These are phyloP conservation scores for Jamesozyma hellenica DNA, from an alignment of 805 yeast species.

Conservation along the genomic window DNA sequence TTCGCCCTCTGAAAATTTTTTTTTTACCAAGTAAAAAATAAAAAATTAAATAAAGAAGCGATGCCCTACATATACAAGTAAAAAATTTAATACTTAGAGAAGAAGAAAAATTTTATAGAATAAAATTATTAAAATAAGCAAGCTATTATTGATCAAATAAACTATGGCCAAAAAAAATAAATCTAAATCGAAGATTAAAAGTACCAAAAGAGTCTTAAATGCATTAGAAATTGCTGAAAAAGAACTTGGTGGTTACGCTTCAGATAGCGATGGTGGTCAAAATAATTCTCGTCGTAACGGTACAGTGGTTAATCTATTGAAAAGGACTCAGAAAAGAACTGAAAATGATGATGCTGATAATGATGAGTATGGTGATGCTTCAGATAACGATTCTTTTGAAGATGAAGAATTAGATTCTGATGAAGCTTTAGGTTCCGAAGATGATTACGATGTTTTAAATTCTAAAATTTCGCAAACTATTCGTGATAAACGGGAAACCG, in stretches of 20 bases:
- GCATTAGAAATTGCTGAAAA: constrained; percentile 43
- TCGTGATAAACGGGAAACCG: constrained; percentile 43
- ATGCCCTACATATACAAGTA: constrained; percentile 1
- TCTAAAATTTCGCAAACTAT: constrained; percentile 61
- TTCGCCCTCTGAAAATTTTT: background rate
- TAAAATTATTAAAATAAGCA: background rate
- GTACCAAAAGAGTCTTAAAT: constrained; percentile 34
- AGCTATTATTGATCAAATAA: constrained; percentile 1
- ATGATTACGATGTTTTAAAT: constrained; percentile 52
- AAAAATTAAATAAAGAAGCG: constrained; percentile 2
- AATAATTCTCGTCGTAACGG: constrained; percentile 24
- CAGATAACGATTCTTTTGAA: constrained; percentile 32
- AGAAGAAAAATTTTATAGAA: too few relatives aligned
- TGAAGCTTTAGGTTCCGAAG: constrained; percentile 79
- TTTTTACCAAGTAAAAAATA: background rate
- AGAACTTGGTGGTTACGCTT: constrained; percentile 27
- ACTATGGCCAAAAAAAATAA: constrained; percentile 21
- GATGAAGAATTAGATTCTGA: constrained; percentile 75
- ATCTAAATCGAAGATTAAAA: constrained; percentile 23
- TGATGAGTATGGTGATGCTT: constrained; percentile 22
- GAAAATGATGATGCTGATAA: constrained; percentile 9
- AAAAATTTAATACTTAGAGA: too few relatives aligned
- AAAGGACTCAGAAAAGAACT: constrained; percentile 8
- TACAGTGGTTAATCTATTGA: constrained; percentile 32
- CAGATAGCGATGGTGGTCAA: constrained; percentile 27